phyloP scores from a whole-genome alignment of 78 protist species.

The Mantamonas sphyraenae region DNA sequence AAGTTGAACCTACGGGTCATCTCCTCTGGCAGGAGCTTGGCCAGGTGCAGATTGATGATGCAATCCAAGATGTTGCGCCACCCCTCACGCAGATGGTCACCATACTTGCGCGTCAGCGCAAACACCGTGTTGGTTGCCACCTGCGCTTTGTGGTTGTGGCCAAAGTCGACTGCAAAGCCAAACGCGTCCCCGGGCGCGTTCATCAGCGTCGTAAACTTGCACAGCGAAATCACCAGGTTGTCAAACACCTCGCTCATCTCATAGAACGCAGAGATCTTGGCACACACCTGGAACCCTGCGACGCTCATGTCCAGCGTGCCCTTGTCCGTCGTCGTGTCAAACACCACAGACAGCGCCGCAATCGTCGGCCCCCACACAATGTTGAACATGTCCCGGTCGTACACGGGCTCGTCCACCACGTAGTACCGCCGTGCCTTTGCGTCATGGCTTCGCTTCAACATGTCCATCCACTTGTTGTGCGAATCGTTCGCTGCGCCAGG shows the following conservation, averaged over 20 bases:
- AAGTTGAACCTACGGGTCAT: background rate
- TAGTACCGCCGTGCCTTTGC: background rate
- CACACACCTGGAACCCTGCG: conserved; percentile 47
- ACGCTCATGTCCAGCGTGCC: conserved; percentile 22
- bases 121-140: conserved; percentile 47
- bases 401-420: too few relatives aligned
- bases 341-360: conserved; percentile 36
- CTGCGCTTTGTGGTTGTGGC: conserved; percentile 50
- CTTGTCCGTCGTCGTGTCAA: conserved; percentile 43
- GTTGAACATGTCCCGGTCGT: conserved; percentile 37
- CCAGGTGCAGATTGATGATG: conserved; percentile 7
- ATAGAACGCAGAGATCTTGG: conserved; percentile 44
- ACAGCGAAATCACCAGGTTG: conserved; percentile 26
- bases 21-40: conserved; percentile 22
- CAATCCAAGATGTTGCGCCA: conserved; percentile 34
- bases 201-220: conserved; percentile 28
- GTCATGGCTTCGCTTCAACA: too few relatives aligned
- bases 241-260: conserved; percentile 39
- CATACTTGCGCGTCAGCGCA: conserved; percentile 32
- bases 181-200: background rate
- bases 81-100: conserved; percentile 42
- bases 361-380: conserved; percentile 26
- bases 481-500: too few relatives aligned
- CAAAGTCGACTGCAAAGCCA: conserved; percentile 16
- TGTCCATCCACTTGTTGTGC: too few relatives aligned